These are phyloP conservation scores for Arabidopsis arenosa DNA, from an alignment of 345 rosid species.

Conservation along the genomic window DNA sequence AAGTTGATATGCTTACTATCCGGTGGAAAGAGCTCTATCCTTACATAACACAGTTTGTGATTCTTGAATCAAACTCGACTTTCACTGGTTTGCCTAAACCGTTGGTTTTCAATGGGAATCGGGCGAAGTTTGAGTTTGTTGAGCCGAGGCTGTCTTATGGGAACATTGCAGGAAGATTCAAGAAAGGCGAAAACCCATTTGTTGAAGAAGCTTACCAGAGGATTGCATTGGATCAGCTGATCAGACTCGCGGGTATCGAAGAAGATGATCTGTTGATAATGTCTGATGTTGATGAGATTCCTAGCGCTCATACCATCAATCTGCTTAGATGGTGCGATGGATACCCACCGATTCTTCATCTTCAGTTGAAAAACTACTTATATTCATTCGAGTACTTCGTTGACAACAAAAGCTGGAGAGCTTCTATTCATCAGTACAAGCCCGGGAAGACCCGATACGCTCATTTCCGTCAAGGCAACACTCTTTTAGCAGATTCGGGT, in stretches of 20 bases:
- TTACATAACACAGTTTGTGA: slow-evolving; percentile 75
- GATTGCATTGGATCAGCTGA: slow-evolving; percentile 79
- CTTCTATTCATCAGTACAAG: slow-evolving; percentile 75
- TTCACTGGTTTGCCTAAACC: slow-evolving; percentile 78
- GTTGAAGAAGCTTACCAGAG: slow-evolving; percentile 95
- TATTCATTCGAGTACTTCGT: slow-evolving; percentile 79
- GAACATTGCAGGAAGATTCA: slow-evolving; percentile 78
- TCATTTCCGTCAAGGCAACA: slow-evolving; percentile 79
- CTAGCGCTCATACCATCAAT: slow-evolving; percentile 88
- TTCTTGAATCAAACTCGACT: slow-evolving; percentile 93
- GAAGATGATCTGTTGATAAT: slow-evolving; percentile 93
- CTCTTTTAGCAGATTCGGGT: slow-evolving; percentile 76
- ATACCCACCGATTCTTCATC: slow-evolving; percentile 81
- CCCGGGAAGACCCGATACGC: slow-evolving; percentile 74
- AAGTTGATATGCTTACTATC: slow-evolving; percentile 74
- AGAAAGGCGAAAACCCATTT: slow-evolving; percentile 86
- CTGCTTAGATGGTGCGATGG: slow-evolving; percentile 93
- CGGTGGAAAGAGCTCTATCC: slow-evolving; percentile 94
- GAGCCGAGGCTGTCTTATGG: slow-evolving; percentile 86
- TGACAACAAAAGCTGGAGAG: slow-evolving; percentile 92
- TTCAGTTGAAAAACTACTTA: slow-evolving; percentile 79
- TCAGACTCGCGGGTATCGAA: slow-evolving; percentile 82
- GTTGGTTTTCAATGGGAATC: slow-evolving; percentile 59
- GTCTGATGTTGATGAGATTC: slow-evolving; percentile 98
- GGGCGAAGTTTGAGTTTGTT: slow-evolving; percentile 64